These are phyloP conservation scores for Nicotiana otophora DNA, from an alignment of 257 asterid genomes.

Conservation along the genomic window DNA sequence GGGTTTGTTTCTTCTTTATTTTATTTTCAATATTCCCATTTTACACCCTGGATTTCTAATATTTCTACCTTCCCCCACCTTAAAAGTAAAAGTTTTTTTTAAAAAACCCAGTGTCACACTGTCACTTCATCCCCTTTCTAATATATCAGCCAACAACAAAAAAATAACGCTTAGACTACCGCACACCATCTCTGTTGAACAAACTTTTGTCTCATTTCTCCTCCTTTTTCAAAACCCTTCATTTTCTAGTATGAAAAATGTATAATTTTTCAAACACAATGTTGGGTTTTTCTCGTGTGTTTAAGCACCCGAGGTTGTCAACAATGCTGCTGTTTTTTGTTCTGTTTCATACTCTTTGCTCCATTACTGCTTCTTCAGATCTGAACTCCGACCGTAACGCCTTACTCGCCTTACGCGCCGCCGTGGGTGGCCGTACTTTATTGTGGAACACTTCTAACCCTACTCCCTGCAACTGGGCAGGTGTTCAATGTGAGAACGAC, in stretches of 20 bases:
- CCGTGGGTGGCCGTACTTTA: constrained; percentile 64
- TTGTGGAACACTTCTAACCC: constrained; percentile 49
- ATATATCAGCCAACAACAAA: neutral
- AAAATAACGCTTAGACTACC: neutral
- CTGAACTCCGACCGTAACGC: constrained; percentile 54
- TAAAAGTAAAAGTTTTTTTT: neutral
- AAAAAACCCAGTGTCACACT: neutral
- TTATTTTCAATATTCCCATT: neutral
- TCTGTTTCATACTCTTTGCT: constrained; percentile 21
- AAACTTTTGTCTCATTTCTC: neutral
- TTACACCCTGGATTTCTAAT: constrained; percentile 30
- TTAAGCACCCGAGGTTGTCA: neutral
- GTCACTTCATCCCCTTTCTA: constrained; percentile 5
- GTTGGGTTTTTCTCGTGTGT: constrained; percentile 11
- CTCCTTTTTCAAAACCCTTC: neutral
- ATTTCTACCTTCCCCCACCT: neutral
- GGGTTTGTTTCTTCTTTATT: constrained; percentile 24
- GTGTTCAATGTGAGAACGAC: constrained; percentile 51
- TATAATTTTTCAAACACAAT: neutral
- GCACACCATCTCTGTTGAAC: neutral
- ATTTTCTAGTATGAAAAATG: neutral
- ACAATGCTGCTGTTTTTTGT: constrained; percentile 20
- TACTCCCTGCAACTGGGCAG: constrained; percentile 68
- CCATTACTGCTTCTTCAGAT: constrained; percentile 33
- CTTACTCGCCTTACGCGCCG: constrained; percentile 54